Conservation (phyloP, 306 rosid species). For the Castanea sativa region DNA sequence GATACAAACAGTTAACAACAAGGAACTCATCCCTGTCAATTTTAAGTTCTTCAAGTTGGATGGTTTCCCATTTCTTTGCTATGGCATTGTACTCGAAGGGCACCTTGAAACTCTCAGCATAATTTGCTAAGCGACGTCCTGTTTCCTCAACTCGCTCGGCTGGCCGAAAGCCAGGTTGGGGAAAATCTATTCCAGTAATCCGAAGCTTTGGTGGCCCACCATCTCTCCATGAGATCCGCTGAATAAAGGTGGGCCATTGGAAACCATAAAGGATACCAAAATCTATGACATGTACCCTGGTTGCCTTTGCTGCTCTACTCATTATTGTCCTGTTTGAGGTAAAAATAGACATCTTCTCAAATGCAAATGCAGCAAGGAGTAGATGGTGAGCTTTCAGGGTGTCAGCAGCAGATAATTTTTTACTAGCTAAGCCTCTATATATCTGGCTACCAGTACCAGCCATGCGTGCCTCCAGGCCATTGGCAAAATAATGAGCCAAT, state of each 20-base stretch:
- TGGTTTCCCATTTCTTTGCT: conserved; percentile 85
- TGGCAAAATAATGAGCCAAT: conserved; percentile 78
- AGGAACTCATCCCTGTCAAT: conserved; percentile 65
- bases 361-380: conserved; percentile 87
- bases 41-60: conserved; percentile 81
- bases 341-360: conserved; percentile 67
- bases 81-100: conserved; percentile 81
- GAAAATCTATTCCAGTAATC: conserved; percentile 92
- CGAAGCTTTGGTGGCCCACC: conserved; percentile 86
- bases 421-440: conserved; percentile 72
- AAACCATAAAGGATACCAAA: conserved; percentile 95
- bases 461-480: conserved; percentile 96
- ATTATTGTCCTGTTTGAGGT: conserved; percentile 59
- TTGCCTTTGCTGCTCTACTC: conserved; percentile 30
- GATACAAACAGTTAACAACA: conserved; percentile 68
- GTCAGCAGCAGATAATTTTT: conserved; percentile 71
- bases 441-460: conserved; percentile 98
- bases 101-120: conserved; percentile 72
- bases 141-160: conserved; percentile 91
- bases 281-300: conserved; percentile 73
- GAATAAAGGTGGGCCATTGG: conserved; percentile 93
- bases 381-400: conserved; percentile 74
- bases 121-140: conserved; percentile 72
- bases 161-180: conserved; percentile 95
- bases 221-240: conserved; percentile 44